Conservation (phyloP, 768 basidiomycete genomes). For the Artomyces pyxidatus region DNA sequence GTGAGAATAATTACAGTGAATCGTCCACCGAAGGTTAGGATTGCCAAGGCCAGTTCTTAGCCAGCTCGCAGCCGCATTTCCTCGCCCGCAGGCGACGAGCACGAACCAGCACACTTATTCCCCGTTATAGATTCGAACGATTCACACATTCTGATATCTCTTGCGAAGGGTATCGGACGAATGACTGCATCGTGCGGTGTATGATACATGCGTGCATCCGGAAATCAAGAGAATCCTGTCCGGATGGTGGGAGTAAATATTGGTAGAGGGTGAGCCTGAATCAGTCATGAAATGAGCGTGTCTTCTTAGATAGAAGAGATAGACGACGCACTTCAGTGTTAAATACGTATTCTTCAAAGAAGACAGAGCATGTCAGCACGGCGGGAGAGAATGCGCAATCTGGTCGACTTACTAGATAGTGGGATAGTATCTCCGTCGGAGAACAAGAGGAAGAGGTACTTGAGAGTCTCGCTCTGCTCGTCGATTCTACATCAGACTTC, state of each 20-base stretch:
- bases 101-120: too few relatives aligned
- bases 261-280: constrained; percentile 62
- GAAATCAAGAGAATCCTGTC: constrained; percentile 37
- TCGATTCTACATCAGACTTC: neutral
- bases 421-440: constrained; percentile 66
- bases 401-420: constrained; percentile 50
- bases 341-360: constrained; percentile 74
- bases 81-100: too few relatives aligned
- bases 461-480: constrained; percentile 77
- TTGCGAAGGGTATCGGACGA: too few relatives aligned
- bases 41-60: too few relatives aligned
- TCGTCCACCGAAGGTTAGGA: too few relatives aligned
- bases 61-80: too few relatives aligned
- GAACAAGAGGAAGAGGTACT: constrained; percentile 88
- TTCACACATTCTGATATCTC: too few relatives aligned
- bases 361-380: too few relatives aligned
- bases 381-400: neutral
- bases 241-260: constrained; percentile 49
- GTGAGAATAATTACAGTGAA: too few relatives aligned
- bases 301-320: neutral
- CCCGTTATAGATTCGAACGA: too few relatives aligned
- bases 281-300: neutral
- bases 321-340: constrained; percentile 69
- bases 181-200: constrained; percentile 1
- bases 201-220: constrained; percentile 2